phyloP scores from a whole-genome alignment of 2,329 filamentous ascomycete species.

The Clonostachys sp. region DNA sequence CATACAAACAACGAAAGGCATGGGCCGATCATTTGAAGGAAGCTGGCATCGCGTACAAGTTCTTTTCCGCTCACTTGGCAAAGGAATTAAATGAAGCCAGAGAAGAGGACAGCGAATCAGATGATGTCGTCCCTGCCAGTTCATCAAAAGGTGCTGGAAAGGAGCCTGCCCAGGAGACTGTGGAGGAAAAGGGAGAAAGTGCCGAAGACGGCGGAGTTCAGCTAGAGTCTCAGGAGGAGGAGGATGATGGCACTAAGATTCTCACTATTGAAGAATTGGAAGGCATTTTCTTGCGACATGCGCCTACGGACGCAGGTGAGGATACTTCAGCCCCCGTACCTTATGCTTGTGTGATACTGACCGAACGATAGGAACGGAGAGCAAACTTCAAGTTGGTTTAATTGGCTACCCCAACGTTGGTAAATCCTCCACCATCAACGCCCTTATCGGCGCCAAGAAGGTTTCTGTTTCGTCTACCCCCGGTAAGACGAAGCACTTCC shows the following conservation, averaged over 20 bases:
- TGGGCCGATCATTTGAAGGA: slow-evolving; percentile 87
- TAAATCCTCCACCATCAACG: slow-evolving; percentile 99
- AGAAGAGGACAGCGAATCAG: slow-evolving; percentile 40
- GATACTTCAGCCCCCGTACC: not conserved
- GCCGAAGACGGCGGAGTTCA: slow-evolving; percentile 21
- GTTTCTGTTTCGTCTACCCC: slow-evolving; percentile 96
- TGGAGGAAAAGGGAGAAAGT: slow-evolving; percentile 24
- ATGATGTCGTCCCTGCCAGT: slow-evolving; percentile 2
- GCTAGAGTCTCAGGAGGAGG: slow-evolving; percentile 16
- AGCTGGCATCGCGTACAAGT: slow-evolving; percentile 82
- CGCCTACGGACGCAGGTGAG: slow-evolving; percentile 47
- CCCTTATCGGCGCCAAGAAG: slow-evolving; percentile 96
- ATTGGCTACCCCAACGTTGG: slow-evolving; percentile 98
- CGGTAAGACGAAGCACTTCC: slow-evolving; percentile 98
- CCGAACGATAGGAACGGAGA: slow-evolving; percentile 30
- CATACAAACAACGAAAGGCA: slow-evolving; percentile 68
- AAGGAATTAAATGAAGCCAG: slow-evolving; percentile 82
- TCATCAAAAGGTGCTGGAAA: slow-evolving; percentile 16
- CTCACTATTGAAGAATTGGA: slow-evolving; percentile 92
- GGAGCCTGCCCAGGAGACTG: slow-evolving; percentile 22
- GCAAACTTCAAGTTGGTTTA: slow-evolving; percentile 83
- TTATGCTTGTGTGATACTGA: not conserved
- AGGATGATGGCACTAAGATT: slow-evolving; percentile 65
- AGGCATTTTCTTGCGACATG: slow-evolving; percentile 76
- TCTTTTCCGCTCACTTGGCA: slow-evolving; percentile 91